Evolutionary conservation across 495 filamentous ascomycete genomes (phyloP).

Genomic region (Aspergillus conjunctus): DNA sequence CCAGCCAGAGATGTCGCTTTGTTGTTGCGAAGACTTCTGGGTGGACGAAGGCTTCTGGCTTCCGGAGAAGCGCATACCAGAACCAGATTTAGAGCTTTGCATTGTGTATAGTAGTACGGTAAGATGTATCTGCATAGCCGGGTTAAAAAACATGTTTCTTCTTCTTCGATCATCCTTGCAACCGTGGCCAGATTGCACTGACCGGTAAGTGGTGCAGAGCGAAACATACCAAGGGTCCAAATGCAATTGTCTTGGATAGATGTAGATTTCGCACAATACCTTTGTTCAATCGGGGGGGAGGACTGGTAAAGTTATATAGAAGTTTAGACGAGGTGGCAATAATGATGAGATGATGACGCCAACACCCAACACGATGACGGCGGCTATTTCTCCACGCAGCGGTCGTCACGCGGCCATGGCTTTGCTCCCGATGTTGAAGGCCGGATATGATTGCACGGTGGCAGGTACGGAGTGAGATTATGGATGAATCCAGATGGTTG

Average conservation of each 20-base stretch:
- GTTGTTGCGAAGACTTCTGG: conserved; percentile 7
- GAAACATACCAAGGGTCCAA: neutral
- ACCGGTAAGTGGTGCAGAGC: neutral
- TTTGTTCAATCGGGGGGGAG: neutral
- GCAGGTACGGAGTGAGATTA: neutral
- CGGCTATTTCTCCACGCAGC: neutral
- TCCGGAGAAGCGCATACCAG: conserved; percentile 6
- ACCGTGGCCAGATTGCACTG: no score
- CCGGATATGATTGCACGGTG: neutral
- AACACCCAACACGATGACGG: conserved; percentile 6
- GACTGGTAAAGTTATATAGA: conserved; percentile 4
- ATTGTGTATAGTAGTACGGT: conserved; percentile 4
- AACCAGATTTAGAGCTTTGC: conserved; percentile 19
- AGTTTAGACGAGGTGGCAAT: conserved; percentile 1
- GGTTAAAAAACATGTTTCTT: neutral
- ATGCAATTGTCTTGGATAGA: neutral
- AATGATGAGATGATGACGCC: conserved; percentile 24
- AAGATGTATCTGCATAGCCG: neutral
- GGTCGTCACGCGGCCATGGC: conserved; percentile 7
- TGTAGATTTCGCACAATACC: neutral
- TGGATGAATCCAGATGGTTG: neutral
- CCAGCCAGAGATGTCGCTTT: conserved; percentile 23
- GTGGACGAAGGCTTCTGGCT: neutral
- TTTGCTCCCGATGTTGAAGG: neutral
- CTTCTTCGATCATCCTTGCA: neutral